Evolutionary conservation across 2,329 filamentous ascomycete genomes (phyloP).

Genomic region (Exophiala alcalophila): DNA sequence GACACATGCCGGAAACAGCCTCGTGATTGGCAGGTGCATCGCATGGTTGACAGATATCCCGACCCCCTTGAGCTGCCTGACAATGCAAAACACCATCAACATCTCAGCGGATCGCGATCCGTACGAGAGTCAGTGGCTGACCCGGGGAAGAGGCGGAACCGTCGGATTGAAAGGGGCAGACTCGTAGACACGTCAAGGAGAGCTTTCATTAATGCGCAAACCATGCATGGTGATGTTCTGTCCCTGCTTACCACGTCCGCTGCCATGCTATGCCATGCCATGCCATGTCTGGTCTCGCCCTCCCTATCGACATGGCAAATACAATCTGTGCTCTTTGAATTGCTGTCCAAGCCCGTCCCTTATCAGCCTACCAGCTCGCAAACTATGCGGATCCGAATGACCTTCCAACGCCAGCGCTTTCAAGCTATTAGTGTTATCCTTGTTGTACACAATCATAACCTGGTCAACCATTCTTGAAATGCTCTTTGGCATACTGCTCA

Average conservation of each 20-base stretch:
- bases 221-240: no score
- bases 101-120: no score
- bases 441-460: slow-evolving; percentile 7
- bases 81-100: slow-evolving; percentile 1
- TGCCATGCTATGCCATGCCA: not conserved
- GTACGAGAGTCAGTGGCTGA: no score
- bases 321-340: slow-evolving; percentile 7
- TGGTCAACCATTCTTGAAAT: slow-evolving; percentile 58
- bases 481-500: slow-evolving; percentile 93
- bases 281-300: not conserved
- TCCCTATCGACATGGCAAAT: slow-evolving; percentile 4
- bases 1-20: slow-evolving; percentile 20
- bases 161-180: no score
- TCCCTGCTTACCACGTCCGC: not conserved
- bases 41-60: slow-evolving; percentile 28
- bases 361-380: slow-evolving; percentile 1
- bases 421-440: no score
- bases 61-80: slow-evolving; percentile 14
- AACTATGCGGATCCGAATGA: slow-evolving; percentile 4
- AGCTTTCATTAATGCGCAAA: no score
- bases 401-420: slow-evolving; percentile 21
- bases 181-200: no score
- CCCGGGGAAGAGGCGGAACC: no score
- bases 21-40: slow-evolving; percentile 24
- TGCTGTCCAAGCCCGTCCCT: not conserved